Conservation (phyloP, 208 protist species). For the Blastocrithidia nonstop region DNA sequence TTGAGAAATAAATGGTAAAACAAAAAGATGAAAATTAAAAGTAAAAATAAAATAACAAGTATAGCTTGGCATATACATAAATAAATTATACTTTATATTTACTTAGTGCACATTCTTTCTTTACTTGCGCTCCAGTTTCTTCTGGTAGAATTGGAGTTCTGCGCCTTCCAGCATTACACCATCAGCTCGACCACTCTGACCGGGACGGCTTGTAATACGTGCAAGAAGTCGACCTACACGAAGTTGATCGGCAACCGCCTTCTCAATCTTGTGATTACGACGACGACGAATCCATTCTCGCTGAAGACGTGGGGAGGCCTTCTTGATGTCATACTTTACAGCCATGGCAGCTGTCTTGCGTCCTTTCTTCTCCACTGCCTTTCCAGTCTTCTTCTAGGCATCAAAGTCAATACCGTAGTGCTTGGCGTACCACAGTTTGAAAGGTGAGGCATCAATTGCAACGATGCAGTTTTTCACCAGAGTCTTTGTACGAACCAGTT, state of each 20-base stretch:
- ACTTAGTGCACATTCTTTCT: too few species aligned
- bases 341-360: conserved; percentile 43
- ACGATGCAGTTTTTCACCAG: conserved; percentile 98
- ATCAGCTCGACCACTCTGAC: conserved; percentile 95
- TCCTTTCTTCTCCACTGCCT: conserved; percentile 22
- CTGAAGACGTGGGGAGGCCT: conserved; percentile 41
- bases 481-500: conserved; percentile 99
- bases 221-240: conserved; percentile 89
- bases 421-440: conserved; percentile 97
- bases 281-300: conserved; percentile 65
- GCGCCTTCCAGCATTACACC: conserved; percentile 98
- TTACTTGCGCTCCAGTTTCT: conserved; percentile 97
- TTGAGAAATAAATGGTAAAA: too few species aligned
- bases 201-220: conserved; percentile 94
- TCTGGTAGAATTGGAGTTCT: conserved; percentile 99
- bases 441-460: conserved; percentile 95
- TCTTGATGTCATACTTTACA: conserved; percentile 67
- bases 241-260: conserved; percentile 86
- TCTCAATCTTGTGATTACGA: conserved; percentile 69
- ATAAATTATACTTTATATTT: too few species aligned
- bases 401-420: conserved; percentile 94
- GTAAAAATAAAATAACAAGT: too few species aligned
- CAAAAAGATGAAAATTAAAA: too few species aligned
- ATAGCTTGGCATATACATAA: too few species aligned
- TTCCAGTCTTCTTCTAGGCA: conserved; percentile 57